phyloP scores from a whole-genome alignment of 2,329 filamentous ascomycete species.

The Cercospora citrullina region DNA sequence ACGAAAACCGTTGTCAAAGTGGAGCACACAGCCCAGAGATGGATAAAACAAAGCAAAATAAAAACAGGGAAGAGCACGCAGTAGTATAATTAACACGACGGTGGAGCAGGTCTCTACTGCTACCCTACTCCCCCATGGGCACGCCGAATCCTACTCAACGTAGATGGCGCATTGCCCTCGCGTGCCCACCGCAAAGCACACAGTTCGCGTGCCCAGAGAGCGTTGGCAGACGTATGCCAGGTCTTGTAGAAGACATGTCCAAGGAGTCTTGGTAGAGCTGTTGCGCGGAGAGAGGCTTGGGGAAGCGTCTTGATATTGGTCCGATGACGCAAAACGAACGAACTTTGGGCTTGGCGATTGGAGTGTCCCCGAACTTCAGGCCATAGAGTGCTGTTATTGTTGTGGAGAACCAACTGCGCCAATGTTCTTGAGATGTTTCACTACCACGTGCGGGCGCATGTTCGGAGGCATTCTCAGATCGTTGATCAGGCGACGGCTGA shows the following conservation, averaged over 20 bases:
- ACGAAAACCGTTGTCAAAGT: background rate
- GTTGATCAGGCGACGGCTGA: background rate
- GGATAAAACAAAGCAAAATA: background rate
- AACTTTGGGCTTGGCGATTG: conserved; percentile 7
- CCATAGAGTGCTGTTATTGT: background rate
- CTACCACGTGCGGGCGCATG: conserved; percentile 7
- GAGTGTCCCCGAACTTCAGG: background rate
- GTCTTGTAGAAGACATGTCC: conserved; percentile 16
- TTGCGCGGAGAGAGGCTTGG: conserved; percentile 7
- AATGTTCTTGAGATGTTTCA: conserved; percentile 5
- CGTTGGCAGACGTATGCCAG: conserved; percentile 27
- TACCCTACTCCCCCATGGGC: background rate
- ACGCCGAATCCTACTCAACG: conserved; percentile 11
- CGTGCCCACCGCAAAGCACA: conserved; percentile 6
- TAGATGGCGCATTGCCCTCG: conserved; percentile 11
- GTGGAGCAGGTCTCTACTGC: background rate
- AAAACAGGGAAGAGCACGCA: background rate
- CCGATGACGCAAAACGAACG: conserved; percentile 7
- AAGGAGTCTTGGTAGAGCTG: conserved; percentile 15
- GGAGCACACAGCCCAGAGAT: conserved; percentile 1
- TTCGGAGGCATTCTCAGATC: background rate
- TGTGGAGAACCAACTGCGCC: conserved; percentile 1
- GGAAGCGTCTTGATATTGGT: background rate
- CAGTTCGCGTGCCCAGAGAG: conserved; percentile 6
- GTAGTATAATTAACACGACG: conserved; percentile 10